phyloP scores from a whole-genome alignment of 2,329 filamentous ascomycete genomes.

The Nemania bipapillata region DNA sequence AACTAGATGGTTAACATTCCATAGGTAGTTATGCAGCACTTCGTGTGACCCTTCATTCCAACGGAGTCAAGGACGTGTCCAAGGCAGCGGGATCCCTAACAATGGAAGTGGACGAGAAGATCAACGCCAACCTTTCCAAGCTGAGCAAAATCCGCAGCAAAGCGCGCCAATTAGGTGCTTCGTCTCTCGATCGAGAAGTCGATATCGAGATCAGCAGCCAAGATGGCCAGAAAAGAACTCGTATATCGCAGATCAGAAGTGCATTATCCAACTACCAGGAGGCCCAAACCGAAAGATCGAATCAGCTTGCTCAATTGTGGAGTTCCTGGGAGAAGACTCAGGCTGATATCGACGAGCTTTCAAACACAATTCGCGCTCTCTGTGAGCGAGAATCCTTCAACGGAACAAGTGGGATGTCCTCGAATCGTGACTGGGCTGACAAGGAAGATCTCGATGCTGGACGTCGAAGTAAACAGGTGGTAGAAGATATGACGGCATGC shows the following conservation, averaged over 20 bases:
- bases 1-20: constrained; percentile 18
- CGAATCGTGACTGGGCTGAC: constrained; percentile 34
- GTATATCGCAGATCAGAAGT: constrained; percentile 28
- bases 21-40: constrained; percentile 45
- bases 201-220: constrained; percentile 39
- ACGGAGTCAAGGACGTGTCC: constrained; percentile 40
- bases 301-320: constrained; percentile 45
- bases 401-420: constrained; percentile 41
- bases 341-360: constrained; percentile 42
- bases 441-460: constrained; percentile 44
- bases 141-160: constrained; percentile 30
- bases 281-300: constrained; percentile 27
- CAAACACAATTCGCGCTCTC: constrained; percentile 19
- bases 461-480: constrained; percentile 42
- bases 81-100: constrained; percentile 36
- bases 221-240: constrained; percentile 35
- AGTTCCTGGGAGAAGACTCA: constrained; percentile 43
- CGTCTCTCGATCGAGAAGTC: constrained; percentile 40
- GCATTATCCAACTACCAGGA: constrained; percentile 37
- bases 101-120: constrained; percentile 29
- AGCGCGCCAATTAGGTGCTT: constrained; percentile 34
- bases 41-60: constrained; percentile 46
- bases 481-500: constrained; percentile 48
- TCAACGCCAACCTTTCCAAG: constrained; percentile 39
- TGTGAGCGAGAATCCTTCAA: constrained; percentile 19